Evolutionary conservation across 176 grass and related monocot genomes (phyloP).

Genomic region (Triticum aestivum): DNA sequence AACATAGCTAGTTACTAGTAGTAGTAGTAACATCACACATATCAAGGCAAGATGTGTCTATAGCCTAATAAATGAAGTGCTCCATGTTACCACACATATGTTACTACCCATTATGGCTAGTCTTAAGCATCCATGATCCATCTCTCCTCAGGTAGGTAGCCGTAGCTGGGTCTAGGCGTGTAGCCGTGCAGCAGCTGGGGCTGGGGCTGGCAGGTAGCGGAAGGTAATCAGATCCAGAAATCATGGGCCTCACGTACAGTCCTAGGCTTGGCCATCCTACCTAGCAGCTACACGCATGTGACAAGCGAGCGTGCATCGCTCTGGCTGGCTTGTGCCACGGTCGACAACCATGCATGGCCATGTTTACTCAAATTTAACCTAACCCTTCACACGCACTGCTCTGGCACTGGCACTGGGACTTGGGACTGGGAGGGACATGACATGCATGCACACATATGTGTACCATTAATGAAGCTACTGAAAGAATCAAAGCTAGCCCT

Average conservation of each 20-base stretch:
- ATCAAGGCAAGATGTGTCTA: too few species aligned
- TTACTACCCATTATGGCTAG: too few species aligned
- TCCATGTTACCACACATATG: too few species aligned
- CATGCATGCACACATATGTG: background rate
- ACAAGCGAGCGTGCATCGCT: background rate
- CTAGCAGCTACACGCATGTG: background rate
- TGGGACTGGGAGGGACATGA: background rate
- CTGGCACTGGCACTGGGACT: background rate
- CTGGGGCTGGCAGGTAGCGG: background rate
- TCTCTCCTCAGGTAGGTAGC: background rate
- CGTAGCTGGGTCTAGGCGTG: background rate
- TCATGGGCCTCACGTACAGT: slow-evolving; percentile 7
- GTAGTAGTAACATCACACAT: too few species aligned
- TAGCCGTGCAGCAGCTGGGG: background rate
- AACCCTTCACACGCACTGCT: background rate
- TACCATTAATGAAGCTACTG: background rate
- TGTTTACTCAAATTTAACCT: background rate
- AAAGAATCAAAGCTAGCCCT: background rate
- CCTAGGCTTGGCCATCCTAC: background rate
- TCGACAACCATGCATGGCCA: background rate
- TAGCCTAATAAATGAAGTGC: too few species aligned
- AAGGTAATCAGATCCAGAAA: slow-evolving; percentile 28
- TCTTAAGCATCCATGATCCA: background rate
- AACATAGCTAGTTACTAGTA: too few species aligned
- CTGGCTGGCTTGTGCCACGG: background rate